Base-by-base conservation (phyloP, 164 flowering plant species). In the Hamamelis virginiana region DNA sequence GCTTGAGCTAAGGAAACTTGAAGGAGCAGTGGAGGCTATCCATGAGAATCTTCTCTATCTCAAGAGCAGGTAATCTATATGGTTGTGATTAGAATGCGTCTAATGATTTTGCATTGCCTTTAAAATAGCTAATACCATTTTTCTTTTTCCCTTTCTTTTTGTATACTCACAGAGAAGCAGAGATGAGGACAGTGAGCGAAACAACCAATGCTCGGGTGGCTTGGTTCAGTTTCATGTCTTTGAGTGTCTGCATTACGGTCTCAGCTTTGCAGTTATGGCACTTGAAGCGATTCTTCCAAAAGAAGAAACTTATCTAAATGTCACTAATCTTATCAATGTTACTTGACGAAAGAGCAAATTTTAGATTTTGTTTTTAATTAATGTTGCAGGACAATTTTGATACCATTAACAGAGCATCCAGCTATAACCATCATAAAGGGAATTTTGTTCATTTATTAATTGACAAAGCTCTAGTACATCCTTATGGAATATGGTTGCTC, bases 1-100 rank as follows among this genome's bases (percentile, higher is more conserved):
- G 74, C 91, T 95, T 56, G 99, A 95, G 77, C 81, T 95, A 45
- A 84, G 85, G 84, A 95, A 90, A 81, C 92, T 95, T 57, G 99
- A 95, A 82, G 97, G 89, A 58, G 87, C 88, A 47, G 97, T 95
- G 55, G 92, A 88, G 66, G 91, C 94, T 72, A 90, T 95, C 73
- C 97, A 89, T 78, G 91, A 91, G 65, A 91, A 91, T 80, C 77
- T 92, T 52, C 78, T 85, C 19, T 91, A 86, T 77, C 87, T 95
- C 53, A 89, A 80, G 78, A 70, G 55, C 83, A 88, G 91, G 99
- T 95, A 81, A 70, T 47, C 3, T 15, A 62, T 46, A 13, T 59
- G 45, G 15, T 47, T 33, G 8, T 61, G 3, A 23, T 58, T 69
- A 9, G 38, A 55, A 64, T 25, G 26, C 41, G 6, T 33, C 28